These are phyloP conservation scores for Elsinoe fawcettii DNA, from an alignment of 2,329 filamentous ascomycete genomes.

Conservation along the genomic window DNA sequence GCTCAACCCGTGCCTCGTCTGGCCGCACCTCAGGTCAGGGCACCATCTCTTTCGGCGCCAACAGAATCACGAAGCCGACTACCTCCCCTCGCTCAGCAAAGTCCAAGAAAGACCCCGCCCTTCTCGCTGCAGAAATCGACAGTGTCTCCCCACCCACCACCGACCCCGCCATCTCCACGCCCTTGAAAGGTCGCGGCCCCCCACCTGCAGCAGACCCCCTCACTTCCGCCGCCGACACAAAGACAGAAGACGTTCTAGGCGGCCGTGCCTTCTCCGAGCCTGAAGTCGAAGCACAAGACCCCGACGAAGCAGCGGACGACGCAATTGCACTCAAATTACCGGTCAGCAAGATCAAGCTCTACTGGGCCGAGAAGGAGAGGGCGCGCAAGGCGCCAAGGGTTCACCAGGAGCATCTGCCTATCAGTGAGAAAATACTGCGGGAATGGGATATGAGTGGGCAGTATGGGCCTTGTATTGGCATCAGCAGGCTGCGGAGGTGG, in stretches of 20 bases:
- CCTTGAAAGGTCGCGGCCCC: constrained; percentile 25
- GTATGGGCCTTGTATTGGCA: constrained; percentile 90
- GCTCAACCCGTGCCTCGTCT: constrained; percentile 29
- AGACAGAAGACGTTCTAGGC: constrained; percentile 27
- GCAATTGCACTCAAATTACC: constrained; percentile 56
- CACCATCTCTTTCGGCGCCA: constrained; percentile 53
- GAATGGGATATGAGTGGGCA: constrained; percentile 90
- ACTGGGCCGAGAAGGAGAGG: constrained; percentile 68
- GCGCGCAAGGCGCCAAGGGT: constrained; percentile 61
- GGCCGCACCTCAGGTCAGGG: constrained; percentile 46
- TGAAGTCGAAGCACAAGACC: constrained; percentile 37
- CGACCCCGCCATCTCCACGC: constrained; percentile 34
- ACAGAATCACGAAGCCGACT: constrained; percentile 52
- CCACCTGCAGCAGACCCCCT: constrained; percentile 21
- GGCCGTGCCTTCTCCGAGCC: constrained; percentile 23
- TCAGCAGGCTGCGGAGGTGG: constrained; percentile 76
- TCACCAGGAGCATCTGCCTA: constrained; percentile 64
- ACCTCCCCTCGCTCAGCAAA: constrained; percentile 31
- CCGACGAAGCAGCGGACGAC: constrained; percentile 39
- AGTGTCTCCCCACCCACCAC: constrained; percentile 29
- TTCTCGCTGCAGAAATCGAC: constrained; percentile 25
- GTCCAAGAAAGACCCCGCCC: constrained; percentile 33
- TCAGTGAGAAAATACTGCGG: constrained; percentile 77
- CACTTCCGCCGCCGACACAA: constrained; percentile 20
- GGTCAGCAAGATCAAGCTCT: constrained; percentile 62